Base-by-base conservation (phyloP, 768 basidiomycete genomes). In the Rhizopogon salebrosus region DNA sequence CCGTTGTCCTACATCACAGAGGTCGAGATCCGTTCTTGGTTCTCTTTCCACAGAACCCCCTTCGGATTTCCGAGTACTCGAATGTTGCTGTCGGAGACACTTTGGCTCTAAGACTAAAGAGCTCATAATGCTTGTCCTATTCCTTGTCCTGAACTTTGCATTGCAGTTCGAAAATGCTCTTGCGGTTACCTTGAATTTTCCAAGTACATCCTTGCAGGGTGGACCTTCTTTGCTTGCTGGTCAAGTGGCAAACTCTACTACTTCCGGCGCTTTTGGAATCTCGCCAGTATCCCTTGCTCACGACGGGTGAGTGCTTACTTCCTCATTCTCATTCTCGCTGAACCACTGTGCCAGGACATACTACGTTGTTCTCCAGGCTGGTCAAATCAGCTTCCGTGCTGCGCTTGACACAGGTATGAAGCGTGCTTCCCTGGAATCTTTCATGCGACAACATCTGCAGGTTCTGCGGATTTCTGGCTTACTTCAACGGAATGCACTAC, bases 391-490 rank as follows among this genome's bases (percentile, higher is more conserved):
- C 60, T 85, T 89, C 59, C 83, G 87, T 14, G 80, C 83, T 18
- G 81, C 80, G 0, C 70, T 91, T 40, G 89, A 92, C 63, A 91
- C 89, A 1, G 89, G 75, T 16, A 90, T 88, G 7, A 68, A 62
- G 16, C 64, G 66, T 14, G 35, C 66, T 68, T 42, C 41, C 64
- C 62, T 27, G 1, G 10, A 31, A 45, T 45, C 27, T 22, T 23
- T 5, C 2, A n/a, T 46, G 8, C 16, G 4, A 31, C 9, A 34
- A 7, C 20, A 14, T 23, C 16, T 16, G 14, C 45, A 46, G 45
- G 45, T 34, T 46, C 45, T 34, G 72, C 85, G 14, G 84, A 85
- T 70, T 67, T 87, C 11, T 92, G 88, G 88, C 56, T 91, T 18
- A 62, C 80, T 40, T 85, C 87, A 14, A 83, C 87, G 7, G 73